A percentile compares a stretch with the other conserved stretches of the same genome.
Evolutionary conservation across 176 grass and related monocot genomes (phyloP).

Genomic region (Triticum turgidum): DNA sequence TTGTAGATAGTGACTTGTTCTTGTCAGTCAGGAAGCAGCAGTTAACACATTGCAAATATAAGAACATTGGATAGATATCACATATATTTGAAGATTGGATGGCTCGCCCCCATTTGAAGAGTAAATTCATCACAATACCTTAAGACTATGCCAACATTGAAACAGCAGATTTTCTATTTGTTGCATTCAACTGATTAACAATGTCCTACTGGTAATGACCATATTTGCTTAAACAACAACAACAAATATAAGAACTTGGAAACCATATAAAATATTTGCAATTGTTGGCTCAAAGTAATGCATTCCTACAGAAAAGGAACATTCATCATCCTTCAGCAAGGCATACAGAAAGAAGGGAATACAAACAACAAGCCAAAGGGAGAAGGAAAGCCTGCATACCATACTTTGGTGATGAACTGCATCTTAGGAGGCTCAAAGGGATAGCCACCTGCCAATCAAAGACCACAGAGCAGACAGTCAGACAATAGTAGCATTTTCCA

Average conservation of each 20-base stretch:
- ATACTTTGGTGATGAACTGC: constrained; percentile 99
- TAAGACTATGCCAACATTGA: not conserved
- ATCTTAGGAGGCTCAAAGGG: constrained; percentile 99
- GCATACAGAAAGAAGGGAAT: not conserved
- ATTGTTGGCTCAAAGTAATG: not conserved
- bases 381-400: constrained; percentile 56
- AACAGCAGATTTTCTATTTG: not conserved
- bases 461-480: constrained; percentile 6
- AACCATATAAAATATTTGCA: not conserved
- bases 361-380: not conserved
- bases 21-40: not conserved
- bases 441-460: constrained; percentile 76
- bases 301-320: not conserved
- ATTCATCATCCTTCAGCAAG: not conserved
- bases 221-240: not conserved
- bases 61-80: not conserved
- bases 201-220: not conserved
- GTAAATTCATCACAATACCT: not conserved
- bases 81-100: not conserved
- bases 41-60: not conserved
- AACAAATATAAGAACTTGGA: not conserved
- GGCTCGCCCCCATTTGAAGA: not conserved
- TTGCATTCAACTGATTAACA: not conserved
- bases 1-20: not conserved
- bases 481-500: not conserved